Base-by-base conservation (phyloP, 768 basidiomycete genomes). In the Lentinula aciculospora region DNA sequence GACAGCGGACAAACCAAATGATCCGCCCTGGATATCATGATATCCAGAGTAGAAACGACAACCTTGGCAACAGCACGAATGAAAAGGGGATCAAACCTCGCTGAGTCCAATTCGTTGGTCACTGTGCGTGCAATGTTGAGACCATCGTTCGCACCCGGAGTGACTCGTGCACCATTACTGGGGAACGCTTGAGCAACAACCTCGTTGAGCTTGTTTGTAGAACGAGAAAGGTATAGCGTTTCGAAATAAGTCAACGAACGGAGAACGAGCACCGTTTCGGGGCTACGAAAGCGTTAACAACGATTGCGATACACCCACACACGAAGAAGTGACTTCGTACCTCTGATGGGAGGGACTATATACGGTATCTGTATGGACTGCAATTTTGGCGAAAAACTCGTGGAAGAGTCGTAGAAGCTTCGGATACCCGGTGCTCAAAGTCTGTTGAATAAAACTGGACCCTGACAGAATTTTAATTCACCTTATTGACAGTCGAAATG, bases 341-440 rank as follows among this genome's bases (percentile, higher is more conserved):
- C 92, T 94, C 72, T 99, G 97, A 50, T 89, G 81, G 0, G 82
- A 78, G 53, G 86, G 83, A 0, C 84, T 86, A 68, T 98, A 98
- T 5, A 91, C 75, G 0, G 97, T 98, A 66, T 98, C 96, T 1
- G 97, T 97, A 67, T 98, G 92, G 10, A 96, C 89, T 2, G 93
- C 86, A 53, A 98, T 93, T 69, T 94, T 94, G 29, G 89, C 85
- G 68, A 99, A 99, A 73, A 99, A 97, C 39, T 94, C 94, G 56
- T 99, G 97, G 72, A 99, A 95, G 2, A 98, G 79, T 9, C 97
- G 82, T 8, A 99, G 69, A 2, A 99, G 76, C 49, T 83, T 82
- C 3, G 95, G 93, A 71, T 98, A 98, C 17, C 91, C 89, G 2
- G 84, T 76, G 62, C 87, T 86, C 39, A 99, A 74, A 3, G 92